phyloP scores from a whole-genome alignment of 495 filamentous ascomycete species.

The Penicillium soppii region DNA sequence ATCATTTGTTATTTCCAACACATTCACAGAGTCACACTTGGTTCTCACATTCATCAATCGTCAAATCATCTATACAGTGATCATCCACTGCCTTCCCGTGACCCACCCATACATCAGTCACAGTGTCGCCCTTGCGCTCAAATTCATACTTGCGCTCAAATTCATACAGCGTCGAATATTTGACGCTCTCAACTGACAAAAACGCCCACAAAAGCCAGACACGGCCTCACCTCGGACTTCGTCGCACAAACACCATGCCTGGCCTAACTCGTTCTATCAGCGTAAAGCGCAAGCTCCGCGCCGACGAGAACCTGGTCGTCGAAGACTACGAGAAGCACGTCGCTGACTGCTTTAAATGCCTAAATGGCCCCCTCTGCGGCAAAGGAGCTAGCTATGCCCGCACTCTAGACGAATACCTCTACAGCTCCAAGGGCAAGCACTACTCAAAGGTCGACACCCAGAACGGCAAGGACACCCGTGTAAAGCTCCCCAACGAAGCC shows the following conservation, averaged over 20 bases:
- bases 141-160: slow-evolving; percentile 28
- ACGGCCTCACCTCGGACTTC: slow-evolving; percentile 15
- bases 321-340: slow-evolving; percentile 20
- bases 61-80: slow-evolving; percentile 6
- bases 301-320: slow-evolving; percentile 37
- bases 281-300: slow-evolving; percentile 41
- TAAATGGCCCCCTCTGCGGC: slow-evolving; percentile 43
- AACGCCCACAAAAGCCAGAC: slow-evolving; percentile 18
- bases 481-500: slow-evolving; percentile 49
- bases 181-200: slow-evolving; percentile 14
- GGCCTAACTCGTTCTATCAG: slow-evolving; percentile 26
- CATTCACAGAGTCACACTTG: neutral
- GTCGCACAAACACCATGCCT: slow-evolving; percentile 38
- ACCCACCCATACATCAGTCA: slow-evolving; percentile 28
- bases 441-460: slow-evolving; percentile 51
- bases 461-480: slow-evolving; percentile 37
- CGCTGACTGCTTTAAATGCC: slow-evolving; percentile 41
- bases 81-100: slow-evolving; percentile 21
- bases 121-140: slow-evolving; percentile 34
- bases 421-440: slow-evolving; percentile 45
- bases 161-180: too few species aligned
- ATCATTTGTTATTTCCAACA: neutral
- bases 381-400: slow-evolving; percentile 46
- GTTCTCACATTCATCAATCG: neutral
- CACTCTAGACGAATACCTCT: slow-evolving; percentile 50